phyloP scores from a whole-genome alignment of 2,329 filamentous ascomycete species.

The Colletotrichum lini region DNA sequence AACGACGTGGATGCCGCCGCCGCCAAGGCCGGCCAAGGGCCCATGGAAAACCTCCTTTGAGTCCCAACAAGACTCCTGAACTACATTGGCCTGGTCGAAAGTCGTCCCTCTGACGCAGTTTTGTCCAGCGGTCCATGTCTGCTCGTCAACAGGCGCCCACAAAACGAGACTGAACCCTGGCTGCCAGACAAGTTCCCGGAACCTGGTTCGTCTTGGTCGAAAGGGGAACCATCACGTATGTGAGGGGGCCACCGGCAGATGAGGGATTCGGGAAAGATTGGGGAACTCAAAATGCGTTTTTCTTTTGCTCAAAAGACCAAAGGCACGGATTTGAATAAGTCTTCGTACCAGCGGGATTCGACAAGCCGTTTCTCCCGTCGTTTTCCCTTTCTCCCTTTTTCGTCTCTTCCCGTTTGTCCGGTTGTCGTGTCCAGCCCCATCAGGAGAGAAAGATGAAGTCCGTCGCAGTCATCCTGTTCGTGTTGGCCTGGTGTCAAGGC shows the following conservation, averaged over 20 bases:
- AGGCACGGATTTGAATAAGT: conserved; percentile 7
- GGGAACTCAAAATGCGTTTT: too few relatives aligned
- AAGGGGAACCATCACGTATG: conserved; percentile 16
- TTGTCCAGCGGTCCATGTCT: neutral
- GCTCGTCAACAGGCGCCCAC: neutral
- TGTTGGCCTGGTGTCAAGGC: conserved; percentile 15
- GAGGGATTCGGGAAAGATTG: neutral
- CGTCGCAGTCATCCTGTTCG: conserved; percentile 23
- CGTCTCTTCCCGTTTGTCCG: neutral
- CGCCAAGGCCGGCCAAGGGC: conserved; percentile 4
- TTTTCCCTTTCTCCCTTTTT: neutral
- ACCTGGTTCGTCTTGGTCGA: conserved; percentile 24
- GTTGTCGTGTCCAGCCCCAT: neutral
- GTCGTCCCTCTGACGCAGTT: neutral
- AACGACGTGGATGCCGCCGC: too few relatives aligned
- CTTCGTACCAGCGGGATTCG: conserved; percentile 17
- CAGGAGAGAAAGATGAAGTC: conserved; percentile 28
- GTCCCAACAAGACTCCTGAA: neutral
- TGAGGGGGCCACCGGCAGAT: conserved; percentile 24
- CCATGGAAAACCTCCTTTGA: too few relatives aligned
- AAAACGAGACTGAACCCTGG: conserved; percentile 20
- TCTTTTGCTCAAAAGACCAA: neutral
- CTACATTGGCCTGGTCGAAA: neutral
- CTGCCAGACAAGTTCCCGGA: conserved; percentile 8
- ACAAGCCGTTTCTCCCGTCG: neutral